Percentiles rank a stretch among this genome's conserved stretches.
These are phyloP conservation scores for Biancaea sappan DNA, from an alignment of 306 rosid species.

Conservation along the genomic window DNA sequence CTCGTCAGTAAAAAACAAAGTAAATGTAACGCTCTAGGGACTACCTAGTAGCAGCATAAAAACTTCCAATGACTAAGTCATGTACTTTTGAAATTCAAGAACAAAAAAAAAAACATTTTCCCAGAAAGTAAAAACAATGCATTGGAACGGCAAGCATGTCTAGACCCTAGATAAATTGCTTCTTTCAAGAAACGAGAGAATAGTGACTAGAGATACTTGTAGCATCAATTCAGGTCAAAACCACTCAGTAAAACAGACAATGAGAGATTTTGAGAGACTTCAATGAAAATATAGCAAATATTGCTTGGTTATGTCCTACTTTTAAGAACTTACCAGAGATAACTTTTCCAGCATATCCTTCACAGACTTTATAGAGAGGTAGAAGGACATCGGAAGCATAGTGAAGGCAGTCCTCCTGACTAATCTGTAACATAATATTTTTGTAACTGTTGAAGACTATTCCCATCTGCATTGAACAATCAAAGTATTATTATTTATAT, in stretches of 20 bases:
- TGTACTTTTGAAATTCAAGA: no score
- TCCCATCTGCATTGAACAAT: constrained; percentile 66
- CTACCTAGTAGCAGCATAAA: no score
- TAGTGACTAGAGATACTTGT: not conserved
- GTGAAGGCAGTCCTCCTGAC: constrained; percentile 54
- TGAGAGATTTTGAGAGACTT: not conserved
- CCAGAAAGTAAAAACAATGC: constrained; percentile 1
- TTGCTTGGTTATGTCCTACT: not conserved
- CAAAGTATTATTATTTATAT: constrained; percentile 13
- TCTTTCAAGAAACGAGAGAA: not conserved
- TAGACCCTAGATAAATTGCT: not conserved
- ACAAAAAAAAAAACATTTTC: no score
- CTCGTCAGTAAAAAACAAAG: no score
- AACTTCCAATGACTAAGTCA: no score
- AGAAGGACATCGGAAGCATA: constrained; percentile 63
- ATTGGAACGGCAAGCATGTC: not conserved
- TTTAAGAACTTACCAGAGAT: constrained; percentile 53
- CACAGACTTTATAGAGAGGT: constrained; percentile 80
- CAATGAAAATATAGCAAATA: constrained; percentile 12
- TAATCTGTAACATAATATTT: constrained; percentile 55
- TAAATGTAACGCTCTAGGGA: no score
- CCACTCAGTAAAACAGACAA: not conserved
- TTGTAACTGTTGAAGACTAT: constrained; percentile 68
- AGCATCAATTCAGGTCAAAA: not conserved
- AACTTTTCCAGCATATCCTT: constrained; percentile 81